A percentile compares a stretch with the other conserved stretches of the same genome.
phyloP scores from a whole-genome alignment of 2,329 filamentous ascomycete species.

The Tolypocladium cylindrosporum region DNA sequence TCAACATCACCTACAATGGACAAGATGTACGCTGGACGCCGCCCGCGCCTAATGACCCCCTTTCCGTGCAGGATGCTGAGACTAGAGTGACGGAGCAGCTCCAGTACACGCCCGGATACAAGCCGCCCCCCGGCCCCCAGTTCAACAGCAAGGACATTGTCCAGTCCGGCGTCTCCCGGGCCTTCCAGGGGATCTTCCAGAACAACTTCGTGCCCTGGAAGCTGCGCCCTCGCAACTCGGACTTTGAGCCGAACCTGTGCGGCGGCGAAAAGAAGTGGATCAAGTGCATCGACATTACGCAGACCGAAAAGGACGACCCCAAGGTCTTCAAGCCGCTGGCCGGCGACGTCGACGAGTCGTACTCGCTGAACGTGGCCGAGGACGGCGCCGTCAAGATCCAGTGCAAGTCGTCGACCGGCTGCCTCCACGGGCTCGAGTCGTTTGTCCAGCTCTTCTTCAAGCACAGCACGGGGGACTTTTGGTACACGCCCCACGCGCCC shows the following conservation, averaged over 20 bases:
- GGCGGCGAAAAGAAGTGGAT: conserved; percentile 36
- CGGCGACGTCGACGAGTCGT: conserved; percentile 65
- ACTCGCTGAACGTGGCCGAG: conserved; percentile 51
- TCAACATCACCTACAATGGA: conserved; percentile 50
- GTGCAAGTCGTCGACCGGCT: conserved; percentile 56
- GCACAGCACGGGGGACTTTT: conserved; percentile 44
- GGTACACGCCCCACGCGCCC: conserved; percentile 65
- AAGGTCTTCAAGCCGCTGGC: conserved; percentile 50
- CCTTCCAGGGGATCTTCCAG: conserved; percentile 54
- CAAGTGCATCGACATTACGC: conserved; percentile 49
- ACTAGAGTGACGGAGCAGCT: conserved; percentile 10
- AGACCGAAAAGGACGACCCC: conserved; percentile 43
- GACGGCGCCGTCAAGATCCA: conserved; percentile 52
- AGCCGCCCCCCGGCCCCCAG: conserved; percentile 23
- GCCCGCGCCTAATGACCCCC: not conserved
- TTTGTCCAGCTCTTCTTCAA: conserved; percentile 73
- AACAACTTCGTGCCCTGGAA: conserved; percentile 71
- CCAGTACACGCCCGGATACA: conserved; percentile 21
- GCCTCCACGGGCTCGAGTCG: conserved; percentile 64
- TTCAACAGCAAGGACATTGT: conserved; percentile 45
- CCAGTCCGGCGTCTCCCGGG: conserved; percentile 45
- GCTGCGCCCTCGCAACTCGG: conserved; percentile 52
- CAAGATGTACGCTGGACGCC: conserved; percentile 8
- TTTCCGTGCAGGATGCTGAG: conserved; percentile 15
- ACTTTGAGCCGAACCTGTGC: conserved; percentile 51